These are phyloP conservation scores for Vitis hybrid DNA, from an alignment of 177 flowering plant species.

Conservation along the genomic window DNA sequence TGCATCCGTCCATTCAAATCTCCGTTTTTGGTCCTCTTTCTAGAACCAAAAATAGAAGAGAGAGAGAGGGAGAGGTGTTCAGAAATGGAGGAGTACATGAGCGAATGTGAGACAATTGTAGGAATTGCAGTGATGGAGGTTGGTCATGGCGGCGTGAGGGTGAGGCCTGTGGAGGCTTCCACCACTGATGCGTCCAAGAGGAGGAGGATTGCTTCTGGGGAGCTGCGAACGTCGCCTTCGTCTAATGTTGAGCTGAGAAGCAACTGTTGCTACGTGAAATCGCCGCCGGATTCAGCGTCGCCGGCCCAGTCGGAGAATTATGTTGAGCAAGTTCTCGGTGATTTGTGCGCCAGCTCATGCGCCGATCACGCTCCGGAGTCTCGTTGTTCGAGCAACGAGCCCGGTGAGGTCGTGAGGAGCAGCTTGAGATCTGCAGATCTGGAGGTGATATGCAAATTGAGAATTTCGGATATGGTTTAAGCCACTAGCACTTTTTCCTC, in stretches of 20 bases:
- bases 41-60: not conserved
- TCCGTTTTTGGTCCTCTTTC: not conserved
- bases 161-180: not conserved
- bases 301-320: not conserved
- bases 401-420: slow-evolving; percentile 21
- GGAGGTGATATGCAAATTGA: slow-evolving; percentile 38
- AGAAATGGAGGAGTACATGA: slow-evolving; percentile 27
- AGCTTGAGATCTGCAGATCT: slow-evolving; percentile 42
- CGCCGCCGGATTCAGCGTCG: not conserved
- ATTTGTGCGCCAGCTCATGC: slow-evolving; percentile 12
- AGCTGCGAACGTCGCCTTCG: slow-evolving; percentile 9
- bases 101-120: slow-evolving; percentile 23
- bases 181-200: slow-evolving; percentile 15
- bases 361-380: slow-evolving; percentile 19
- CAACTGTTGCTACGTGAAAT: not conserved
- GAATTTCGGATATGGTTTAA: not conserved
- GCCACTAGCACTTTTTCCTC: not conserved
- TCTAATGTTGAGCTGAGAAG: slow-evolving; percentile 1
- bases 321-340: not conserved
- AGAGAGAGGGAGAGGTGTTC: not conserved
- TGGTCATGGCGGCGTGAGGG: slow-evolving; percentile 5
- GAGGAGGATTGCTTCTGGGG: slow-evolving; percentile 16
- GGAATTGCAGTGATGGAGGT: slow-evolving; percentile 24
- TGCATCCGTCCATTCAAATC: not conserved
- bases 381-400: slow-evolving; percentile 40